Conservation (phyloP, 495 filamentous ascomycete species). For the Stereocaulon alpinum region DNA sequence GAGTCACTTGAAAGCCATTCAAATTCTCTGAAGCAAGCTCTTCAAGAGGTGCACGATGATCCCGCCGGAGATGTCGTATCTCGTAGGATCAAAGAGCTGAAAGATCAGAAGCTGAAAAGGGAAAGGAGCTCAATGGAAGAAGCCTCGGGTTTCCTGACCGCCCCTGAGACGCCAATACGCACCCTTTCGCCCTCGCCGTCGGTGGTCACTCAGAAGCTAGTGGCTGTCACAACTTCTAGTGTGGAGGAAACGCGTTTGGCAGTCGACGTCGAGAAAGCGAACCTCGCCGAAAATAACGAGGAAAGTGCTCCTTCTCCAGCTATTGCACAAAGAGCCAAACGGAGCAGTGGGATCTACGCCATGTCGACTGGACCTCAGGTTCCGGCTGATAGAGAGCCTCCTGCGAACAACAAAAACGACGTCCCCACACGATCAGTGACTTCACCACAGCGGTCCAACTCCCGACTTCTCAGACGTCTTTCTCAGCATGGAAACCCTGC, state of each 20-base stretch:
- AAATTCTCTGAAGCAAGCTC: constrained; percentile 10
- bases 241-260: background rate
- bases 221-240: background rate
- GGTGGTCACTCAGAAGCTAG: background rate
- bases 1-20: constrained; percentile 31
- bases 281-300: constrained; percentile 25
- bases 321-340: constrained; percentile 46
- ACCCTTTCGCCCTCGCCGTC: constrained; percentile 10
- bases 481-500: constrained; percentile 31
- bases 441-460: constrained; percentile 29
- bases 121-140: constrained; percentile 13
- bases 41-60: constrained; percentile 6
- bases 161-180: constrained; percentile 4
- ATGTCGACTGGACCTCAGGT: constrained; percentile 31
- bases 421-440: constrained; percentile 15
- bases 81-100: constrained; percentile 41
- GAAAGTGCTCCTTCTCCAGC: constrained; percentile 63
- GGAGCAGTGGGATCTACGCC: constrained; percentile 30
- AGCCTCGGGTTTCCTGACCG: constrained; percentile 4
- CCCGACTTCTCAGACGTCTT: constrained; percentile 29
- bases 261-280: background rate
- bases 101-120: constrained; percentile 36
- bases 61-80: constrained; percentile 32
- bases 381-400: constrained; percentile 35
- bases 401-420: constrained; percentile 16